Evolutionary conservation across 768 basidiomycete genomes (phyloP).

Genomic region (Psilocybe sp.): DNA sequence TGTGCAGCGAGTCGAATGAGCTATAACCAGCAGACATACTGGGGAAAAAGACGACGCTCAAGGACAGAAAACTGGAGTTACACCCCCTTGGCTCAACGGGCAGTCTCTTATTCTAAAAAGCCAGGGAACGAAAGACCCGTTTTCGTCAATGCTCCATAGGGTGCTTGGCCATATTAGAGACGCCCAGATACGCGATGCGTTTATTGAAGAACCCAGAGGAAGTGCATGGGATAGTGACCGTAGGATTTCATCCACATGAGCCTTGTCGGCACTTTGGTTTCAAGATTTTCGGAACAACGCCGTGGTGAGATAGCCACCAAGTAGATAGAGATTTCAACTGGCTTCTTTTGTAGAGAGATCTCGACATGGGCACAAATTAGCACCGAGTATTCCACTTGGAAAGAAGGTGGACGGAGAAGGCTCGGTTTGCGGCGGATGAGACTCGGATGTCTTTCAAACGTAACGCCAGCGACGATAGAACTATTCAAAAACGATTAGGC

Average conservation of each 20-base stretch:
- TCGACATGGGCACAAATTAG: slow-evolving; percentile 12
- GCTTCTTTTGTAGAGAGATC: slow-evolving; percentile 7
- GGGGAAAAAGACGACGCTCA: neutral
- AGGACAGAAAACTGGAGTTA: neutral
- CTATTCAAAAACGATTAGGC: no score
- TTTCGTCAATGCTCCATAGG: slow-evolving; percentile 19
- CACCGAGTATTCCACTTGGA: slow-evolving; percentile 19
- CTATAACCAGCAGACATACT: slow-evolving; percentile 2
- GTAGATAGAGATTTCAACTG: neutral
- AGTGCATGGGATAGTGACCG: neutral
- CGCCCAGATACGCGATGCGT: slow-evolving; percentile 8
- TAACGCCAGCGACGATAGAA: no score
- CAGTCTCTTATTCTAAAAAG: slow-evolving; percentile 18
- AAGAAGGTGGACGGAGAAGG: slow-evolving; percentile 19
- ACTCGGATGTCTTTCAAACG: slow-evolving; percentile 8
- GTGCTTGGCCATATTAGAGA: slow-evolving; percentile 12
- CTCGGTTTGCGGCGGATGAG: slow-evolving; percentile 21
- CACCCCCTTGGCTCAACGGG: neutral
- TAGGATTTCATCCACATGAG: slow-evolving; percentile 15
- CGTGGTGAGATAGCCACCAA: slow-evolving; percentile 4
- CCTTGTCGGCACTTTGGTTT: slow-evolving; percentile 18
- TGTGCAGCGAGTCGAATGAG: neutral
- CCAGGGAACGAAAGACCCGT: slow-evolving; percentile 22
- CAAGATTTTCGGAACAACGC: slow-evolving; percentile 21
- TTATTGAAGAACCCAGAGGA: slow-evolving; percentile 1